phyloP scores from a whole-genome alignment of 441 rosid genomes.

The Euphorbia celastroides region DNA sequence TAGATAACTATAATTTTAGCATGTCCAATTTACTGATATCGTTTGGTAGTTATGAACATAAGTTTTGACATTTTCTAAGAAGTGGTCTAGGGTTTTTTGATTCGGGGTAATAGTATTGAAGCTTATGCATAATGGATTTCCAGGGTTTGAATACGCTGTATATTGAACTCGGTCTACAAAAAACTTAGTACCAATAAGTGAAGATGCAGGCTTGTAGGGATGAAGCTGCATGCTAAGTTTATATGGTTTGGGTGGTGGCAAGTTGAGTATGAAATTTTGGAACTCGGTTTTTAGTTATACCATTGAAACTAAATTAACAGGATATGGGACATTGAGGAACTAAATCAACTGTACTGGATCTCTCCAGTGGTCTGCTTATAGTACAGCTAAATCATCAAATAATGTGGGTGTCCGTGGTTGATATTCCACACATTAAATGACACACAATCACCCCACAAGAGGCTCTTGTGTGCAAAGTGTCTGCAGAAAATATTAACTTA shows the following conservation, averaged over 20 bases:
- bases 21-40: too few relatives aligned
- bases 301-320: not conserved
- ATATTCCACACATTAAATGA: too few relatives aligned
- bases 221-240: constrained; percentile 1
- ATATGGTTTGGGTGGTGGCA: not conserved
- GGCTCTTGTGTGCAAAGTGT: not conserved
- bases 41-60: not conserved
- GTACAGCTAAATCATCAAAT: not conserved
- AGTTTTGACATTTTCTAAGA: not conserved
- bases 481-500: not conserved
- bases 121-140: not conserved
- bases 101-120: not conserved
- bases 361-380: too few relatives aligned
- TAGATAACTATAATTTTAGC: not conserved
- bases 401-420: not conserved
- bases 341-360: not conserved
- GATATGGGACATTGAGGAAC: not conserved
- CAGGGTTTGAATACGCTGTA: not conserved
- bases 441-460: not conserved
- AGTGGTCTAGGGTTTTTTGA: not conserved
- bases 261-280: not conserved
- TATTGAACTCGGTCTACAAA: not conserved
- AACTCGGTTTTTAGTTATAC: not conserved
- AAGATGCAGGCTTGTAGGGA: not conserved
- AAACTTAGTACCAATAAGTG: not conserved